phyloP scores from a whole-genome alignment of 306 rosid species.

The Adenanthera pavonina region DNA sequence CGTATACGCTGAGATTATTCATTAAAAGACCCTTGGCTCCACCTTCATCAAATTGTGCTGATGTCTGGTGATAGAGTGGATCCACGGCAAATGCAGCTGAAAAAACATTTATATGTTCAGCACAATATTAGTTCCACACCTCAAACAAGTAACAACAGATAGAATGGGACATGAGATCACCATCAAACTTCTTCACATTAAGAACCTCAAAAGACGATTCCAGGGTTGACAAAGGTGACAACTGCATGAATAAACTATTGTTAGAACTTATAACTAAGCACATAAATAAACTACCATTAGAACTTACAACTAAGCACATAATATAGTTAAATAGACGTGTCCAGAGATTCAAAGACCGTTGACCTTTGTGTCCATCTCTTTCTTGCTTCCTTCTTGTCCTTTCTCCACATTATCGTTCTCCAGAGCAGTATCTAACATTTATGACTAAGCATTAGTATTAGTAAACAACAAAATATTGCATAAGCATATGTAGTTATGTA shows the following conservation, averaged over 20 bases:
- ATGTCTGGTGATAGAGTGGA: conserved; percentile 94
- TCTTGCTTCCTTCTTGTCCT: conserved; percentile 61
- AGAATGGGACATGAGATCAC: conserved; percentile 58
- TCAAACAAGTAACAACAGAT: conserved; percentile 35
- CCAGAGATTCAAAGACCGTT: conserved; percentile 24
- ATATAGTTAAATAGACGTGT: conserved; percentile 22
- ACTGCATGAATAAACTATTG: conserved; percentile 60
- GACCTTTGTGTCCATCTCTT: conserved; percentile 79
- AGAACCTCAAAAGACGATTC: conserved; percentile 90
- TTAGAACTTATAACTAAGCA: no score
- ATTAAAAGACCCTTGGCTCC: conserved; percentile 95
- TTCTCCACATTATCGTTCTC: conserved; percentile 56
- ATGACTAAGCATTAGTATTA: conserved; percentile 39
- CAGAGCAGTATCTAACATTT: conserved; percentile 46
- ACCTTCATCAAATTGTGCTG: conserved; percentile 97
- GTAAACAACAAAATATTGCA: conserved; percentile 25
- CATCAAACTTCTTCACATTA: conserved; percentile 91
- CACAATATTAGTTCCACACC: conserved; percentile 37
- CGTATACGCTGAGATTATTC: conserved; percentile 92
- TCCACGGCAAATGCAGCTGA: conserved; percentile 96
- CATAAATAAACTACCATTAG: no score
- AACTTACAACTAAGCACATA: conserved; percentile 39
- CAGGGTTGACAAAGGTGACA: conserved; percentile 89
- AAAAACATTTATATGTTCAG: conserved; percentile 43
- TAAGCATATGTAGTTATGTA: conserved; percentile 35